A percentile compares a stretch with the other conserved stretches of the same genome.
Evolutionary conservation across 2,329 filamentous ascomycete species (phyloP).

Genomic region (Monilinia fructigena): DNA sequence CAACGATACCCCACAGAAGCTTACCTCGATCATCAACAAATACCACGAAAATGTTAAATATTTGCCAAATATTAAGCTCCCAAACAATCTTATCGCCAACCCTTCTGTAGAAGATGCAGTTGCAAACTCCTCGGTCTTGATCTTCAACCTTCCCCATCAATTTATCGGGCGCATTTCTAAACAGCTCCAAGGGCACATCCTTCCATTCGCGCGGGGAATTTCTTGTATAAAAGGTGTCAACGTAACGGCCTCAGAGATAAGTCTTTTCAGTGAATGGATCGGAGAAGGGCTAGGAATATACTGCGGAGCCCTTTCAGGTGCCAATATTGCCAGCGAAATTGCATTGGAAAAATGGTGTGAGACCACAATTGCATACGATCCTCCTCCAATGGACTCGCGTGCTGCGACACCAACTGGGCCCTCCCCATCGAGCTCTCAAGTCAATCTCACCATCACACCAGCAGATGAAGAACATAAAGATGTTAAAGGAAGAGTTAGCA

Average conservation of each 20-base stretch:
- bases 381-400: slow-evolving; percentile 82
- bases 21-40: slow-evolving; percentile 87
- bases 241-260: slow-evolving; percentile 80
- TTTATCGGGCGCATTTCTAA: slow-evolving; percentile 88
- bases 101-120: slow-evolving; percentile 78
- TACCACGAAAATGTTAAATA: slow-evolving; percentile 98
- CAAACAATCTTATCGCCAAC: slow-evolving; percentile 80
- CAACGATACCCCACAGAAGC: slow-evolving; percentile 69
- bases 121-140: slow-evolving; percentile 78
- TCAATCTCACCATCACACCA: slow-evolving; percentile 51
- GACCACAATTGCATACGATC: slow-evolving; percentile 95
- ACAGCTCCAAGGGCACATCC: slow-evolving; percentile 80
- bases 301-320: slow-evolving; percentile 90
- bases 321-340: slow-evolving; percentile 95
- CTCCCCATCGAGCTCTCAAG: slow-evolving; percentile 49
- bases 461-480: slow-evolving; percentile 61
- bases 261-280: slow-evolving; percentile 92
- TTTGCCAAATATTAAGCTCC: slow-evolving; percentile 82
- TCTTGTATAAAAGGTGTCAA: slow-evolving; percentile 98
- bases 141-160: slow-evolving; percentile 96
- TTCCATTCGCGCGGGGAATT: slow-evolving; percentile 89
- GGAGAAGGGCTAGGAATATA: slow-evolving; percentile 90
- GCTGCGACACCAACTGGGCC: slow-evolving; percentile 61
- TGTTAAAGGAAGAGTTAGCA: slow-evolving; percentile 63
- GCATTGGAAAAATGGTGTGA: slow-evolving; percentile 95